Conservation (phyloP, 163 green algal genomes). For the Chlamydomonas reinhardtii region DNA sequence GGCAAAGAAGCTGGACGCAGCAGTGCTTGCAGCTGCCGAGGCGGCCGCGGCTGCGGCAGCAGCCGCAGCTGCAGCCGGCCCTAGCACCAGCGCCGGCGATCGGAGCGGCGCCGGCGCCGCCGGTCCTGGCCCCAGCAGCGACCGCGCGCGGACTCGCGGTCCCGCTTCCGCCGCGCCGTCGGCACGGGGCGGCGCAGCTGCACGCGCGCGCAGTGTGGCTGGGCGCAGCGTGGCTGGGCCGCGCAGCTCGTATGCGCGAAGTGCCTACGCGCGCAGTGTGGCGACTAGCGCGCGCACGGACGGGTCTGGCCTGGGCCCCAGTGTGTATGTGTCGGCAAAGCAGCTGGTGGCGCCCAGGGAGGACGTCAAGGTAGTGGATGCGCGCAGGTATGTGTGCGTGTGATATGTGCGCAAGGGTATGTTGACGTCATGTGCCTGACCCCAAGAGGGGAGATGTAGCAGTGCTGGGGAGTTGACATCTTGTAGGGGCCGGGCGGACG, state of each 20-base stretch:
- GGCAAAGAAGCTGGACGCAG: not conserved
- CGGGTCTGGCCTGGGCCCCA: conserved; percentile 12
- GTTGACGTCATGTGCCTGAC: too few relatives aligned
- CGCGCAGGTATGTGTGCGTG: conserved; percentile 20
- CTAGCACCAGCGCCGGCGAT: conserved; percentile 3
- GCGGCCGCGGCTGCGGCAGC: not conserved
- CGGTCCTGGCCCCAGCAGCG: conserved; percentile 7
- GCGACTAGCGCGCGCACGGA: conserved; percentile 4
- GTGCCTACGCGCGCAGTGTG: conserved; percentile 1
- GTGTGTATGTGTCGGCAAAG: conserved; percentile 48
- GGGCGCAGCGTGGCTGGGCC: not conserved
- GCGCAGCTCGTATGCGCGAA: not conserved
- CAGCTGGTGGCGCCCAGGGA: conserved; percentile 35
- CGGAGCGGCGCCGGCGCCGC: not conserved
- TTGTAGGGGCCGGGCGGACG: too few relatives aligned
- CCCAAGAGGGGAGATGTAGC: too few relatives aligned
- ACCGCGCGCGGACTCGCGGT: not conserved
- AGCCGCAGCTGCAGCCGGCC: conserved; percentile 9
- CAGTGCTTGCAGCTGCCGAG: not conserved
- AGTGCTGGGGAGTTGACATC: too few relatives aligned
- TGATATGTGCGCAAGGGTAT: not conserved
- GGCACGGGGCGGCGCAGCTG: not conserved
- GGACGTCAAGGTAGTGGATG: conserved; percentile 68
- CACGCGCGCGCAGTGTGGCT: not conserved
- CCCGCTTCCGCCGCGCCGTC: not conserved